phyloP scores from a whole-genome alignment of 371 early-diverging fungal species.

The Mucor lusitanicus region DNA sequence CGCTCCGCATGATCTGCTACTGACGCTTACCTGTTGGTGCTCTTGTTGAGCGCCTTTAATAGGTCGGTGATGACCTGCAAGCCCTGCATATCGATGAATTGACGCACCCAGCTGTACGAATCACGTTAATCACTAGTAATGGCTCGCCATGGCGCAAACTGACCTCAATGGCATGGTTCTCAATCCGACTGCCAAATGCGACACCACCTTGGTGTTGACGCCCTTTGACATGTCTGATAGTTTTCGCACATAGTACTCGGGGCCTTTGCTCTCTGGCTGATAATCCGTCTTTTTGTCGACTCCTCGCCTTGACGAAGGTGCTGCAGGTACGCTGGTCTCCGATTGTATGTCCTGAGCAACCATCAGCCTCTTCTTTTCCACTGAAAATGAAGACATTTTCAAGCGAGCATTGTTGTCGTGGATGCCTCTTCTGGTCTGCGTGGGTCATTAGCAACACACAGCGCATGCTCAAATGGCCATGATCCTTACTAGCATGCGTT shows the following conservation, averaged over 20 bases:
- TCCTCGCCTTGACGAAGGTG: conserved; percentile 33
- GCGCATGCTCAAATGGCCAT: background rate
- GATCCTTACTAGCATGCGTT: conserved; percentile 48
- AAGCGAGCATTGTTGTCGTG: conserved; percentile 37
- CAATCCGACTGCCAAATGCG: conserved; percentile 63
- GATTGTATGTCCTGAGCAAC: conserved; percentile 54
- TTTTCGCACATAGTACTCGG: conserved; percentile 65
- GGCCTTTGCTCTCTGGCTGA: conserved; percentile 52
- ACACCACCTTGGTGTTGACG: conserved; percentile 55
- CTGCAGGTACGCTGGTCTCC: conserved; percentile 20
- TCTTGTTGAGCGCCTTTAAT: conserved; percentile 55
- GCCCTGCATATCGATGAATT: conserved; percentile 75
- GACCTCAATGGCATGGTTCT: conserved; percentile 78
- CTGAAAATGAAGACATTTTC: conserved; percentile 44
- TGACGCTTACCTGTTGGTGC: conserved; percentile 39
- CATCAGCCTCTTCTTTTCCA: conserved; percentile 54
- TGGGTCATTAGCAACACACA: background rate
- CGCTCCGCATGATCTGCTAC: background rate
- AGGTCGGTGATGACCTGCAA: conserved; percentile 65
- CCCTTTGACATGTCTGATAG: conserved; percentile 55
- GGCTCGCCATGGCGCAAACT: conserved; percentile 9
- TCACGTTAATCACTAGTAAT: conserved; percentile 1
- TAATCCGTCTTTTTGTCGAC: conserved; percentile 33
- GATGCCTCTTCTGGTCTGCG: conserved; percentile 49
- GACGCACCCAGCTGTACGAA: conserved; percentile 52